Evolutionary conservation across 805 yeast species (phyloP), one percentile per base, ranked within the genome.

Genomic region (Starmerella floricola): DNA sequence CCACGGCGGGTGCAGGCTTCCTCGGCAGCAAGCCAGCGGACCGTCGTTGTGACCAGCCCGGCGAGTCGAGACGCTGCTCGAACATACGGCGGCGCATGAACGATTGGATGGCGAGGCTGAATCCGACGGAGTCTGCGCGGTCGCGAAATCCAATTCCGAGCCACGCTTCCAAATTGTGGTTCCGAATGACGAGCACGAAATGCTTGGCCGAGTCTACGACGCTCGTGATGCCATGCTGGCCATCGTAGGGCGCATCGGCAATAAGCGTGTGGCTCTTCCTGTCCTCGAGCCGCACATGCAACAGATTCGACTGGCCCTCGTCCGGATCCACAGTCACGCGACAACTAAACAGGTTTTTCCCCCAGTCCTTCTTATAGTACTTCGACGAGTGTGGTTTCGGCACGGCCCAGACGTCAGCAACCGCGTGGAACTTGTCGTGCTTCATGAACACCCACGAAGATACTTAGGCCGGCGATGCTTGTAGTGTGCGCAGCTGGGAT

Each of bases 81-180:
- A 31, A 29, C 46, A 48, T 39, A 12, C 48, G 40, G 28, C 48
- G 36, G 18, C 43, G 34, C 53, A 46, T 55, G 38, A 54, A 63
- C 23, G 56, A 59, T 46, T 63, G 66, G 29, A 64, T 47, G 11
- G 65, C 62, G 16, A 62, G 52, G 38, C 59, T 61, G 49, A 65
- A 65, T 26, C 62, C 68, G 38, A 60, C 56, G 15, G 65, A 56
- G 31, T 53, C 57, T 28, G 49, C 38, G 23, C 61, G 48, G 49
- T 64, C 64, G 2, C 49, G 52, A 41, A 67, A 66, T 12, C 64
- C 63, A 40, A 68, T 47, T 4, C 73, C 72, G n/a, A 68, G 51
- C 19, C 62, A 63, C 11, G 69, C 62, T n/a, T 55, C 55, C 42
- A 58, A 48, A 3, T 44, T 55, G 15, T 54, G 53, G 34, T 59